Evolutionary conservation across 2,329 filamentous ascomycete genomes (phyloP).

Genomic region (Colletotrichum euphorbiae): DNA sequence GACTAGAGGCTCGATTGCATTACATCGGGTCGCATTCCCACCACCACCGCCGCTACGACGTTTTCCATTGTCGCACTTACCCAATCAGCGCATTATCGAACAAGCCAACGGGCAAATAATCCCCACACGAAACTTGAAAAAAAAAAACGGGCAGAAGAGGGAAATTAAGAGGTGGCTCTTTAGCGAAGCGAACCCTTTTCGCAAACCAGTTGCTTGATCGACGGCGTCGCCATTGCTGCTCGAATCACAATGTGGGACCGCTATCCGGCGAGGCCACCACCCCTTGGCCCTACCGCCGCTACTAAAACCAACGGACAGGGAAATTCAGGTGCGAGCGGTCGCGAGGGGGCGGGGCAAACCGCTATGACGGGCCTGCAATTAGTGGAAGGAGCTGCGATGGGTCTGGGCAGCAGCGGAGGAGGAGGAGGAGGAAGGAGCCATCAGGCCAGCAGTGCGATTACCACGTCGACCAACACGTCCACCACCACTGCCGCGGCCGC

Average conservation of each 20-base stretch:
- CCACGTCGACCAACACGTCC: too few species aligned
- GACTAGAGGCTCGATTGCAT: not conserved
- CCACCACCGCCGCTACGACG: not conserved
- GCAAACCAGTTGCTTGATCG: conserved; percentile 18
- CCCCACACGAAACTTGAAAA: too few species aligned
- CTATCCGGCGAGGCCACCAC: conserved; percentile 10
- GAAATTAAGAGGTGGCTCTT: conserved; percentile 25
- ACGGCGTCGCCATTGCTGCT: not conserved
- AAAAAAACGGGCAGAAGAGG: not conserved
- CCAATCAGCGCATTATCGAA: not conserved
- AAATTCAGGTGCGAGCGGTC: not conserved
- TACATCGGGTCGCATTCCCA: not conserved
- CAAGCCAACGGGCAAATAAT: not conserved
- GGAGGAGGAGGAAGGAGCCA: not conserved
- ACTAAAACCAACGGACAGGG: not conserved
- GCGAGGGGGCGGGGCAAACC: conserved; percentile 17
- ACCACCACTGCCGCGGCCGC: not conserved
- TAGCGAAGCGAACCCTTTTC: conserved; percentile 1
- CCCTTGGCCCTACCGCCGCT: not conserved
- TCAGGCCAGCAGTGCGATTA: not conserved
- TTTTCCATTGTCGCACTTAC: not conserved
- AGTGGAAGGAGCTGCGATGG: conserved; percentile 22
- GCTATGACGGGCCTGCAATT: conserved; percentile 33
- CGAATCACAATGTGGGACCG: conserved; percentile 20
- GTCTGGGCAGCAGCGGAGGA: conserved; percentile 10